phyloP scores from a whole-genome alignment of 441 rosid species.

The Euphorbia corollata region DNA sequence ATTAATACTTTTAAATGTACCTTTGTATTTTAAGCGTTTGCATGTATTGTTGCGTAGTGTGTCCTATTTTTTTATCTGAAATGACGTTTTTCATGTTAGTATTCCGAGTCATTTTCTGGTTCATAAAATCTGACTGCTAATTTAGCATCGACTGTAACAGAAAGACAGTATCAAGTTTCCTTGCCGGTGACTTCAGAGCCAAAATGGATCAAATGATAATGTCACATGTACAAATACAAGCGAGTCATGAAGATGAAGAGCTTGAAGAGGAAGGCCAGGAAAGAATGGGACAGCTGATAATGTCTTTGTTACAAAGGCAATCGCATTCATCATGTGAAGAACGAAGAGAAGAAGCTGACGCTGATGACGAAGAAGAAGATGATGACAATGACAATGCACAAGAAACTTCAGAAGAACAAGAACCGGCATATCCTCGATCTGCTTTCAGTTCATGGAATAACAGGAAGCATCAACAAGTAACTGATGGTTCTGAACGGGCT shows the following conservation, averaged over 20 bases:
- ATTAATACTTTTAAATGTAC: too few relatives aligned
- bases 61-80: too few relatives aligned
- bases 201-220: slow-evolving; percentile 57
- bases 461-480: slow-evolving; percentile 32
- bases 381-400: slow-evolving; percentile 18
- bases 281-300: slow-evolving; percentile 30
- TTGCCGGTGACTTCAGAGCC: slow-evolving; percentile 51
- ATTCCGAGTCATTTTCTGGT: too few relatives aligned
- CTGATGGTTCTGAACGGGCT: slow-evolving; percentile 29
- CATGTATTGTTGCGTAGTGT: too few relatives aligned
- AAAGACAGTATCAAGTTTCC: slow-evolving; percentile 66
- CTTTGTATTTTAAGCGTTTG: too few relatives aligned
- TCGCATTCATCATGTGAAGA: slow-evolving; percentile 24
- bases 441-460: slow-evolving; percentile 45
- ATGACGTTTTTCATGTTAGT: too few relatives aligned
- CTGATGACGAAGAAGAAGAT: slow-evolving; percentile 21
- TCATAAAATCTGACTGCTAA: neutral
- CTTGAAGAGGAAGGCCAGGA: slow-evolving; percentile 26
- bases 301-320: slow-evolving; percentile 31
- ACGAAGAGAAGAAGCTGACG: slow-evolving; percentile 19
- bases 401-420: slow-evolving; percentile 8
- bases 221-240: slow-evolving; percentile 37
- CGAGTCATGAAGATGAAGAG: slow-evolving; percentile 29
- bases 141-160: slow-evolving; percentile 28
- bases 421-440: slow-evolving; percentile 35